Evolutionary conservation across 179 eudicot genomes (phyloP).

Genomic region (Patellifolia procumbens): DNA sequence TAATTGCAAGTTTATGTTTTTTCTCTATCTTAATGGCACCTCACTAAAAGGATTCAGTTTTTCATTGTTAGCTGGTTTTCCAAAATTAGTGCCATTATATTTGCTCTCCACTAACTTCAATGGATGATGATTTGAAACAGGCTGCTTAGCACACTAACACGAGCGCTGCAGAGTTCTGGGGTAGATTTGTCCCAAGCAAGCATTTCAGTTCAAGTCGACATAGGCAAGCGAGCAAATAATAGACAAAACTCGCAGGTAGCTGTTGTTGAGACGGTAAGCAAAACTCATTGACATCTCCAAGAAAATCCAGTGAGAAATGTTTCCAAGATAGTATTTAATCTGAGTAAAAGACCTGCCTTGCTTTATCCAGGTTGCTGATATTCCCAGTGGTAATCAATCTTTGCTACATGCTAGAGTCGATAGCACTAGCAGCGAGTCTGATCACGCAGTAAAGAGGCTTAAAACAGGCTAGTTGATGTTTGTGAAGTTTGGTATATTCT

Average conservation of each 20-base stretch:
- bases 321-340: neutral
- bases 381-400: slow-evolving; percentile 29
- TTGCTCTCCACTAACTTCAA: neutral
- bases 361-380: slow-evolving; percentile 41
- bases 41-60: neutral
- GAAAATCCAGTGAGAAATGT: neutral
- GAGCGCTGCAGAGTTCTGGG: slow-evolving; percentile 85
- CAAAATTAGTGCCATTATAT: neutral
- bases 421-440: slow-evolving; percentile 44
- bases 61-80: neutral
- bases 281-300: neutral
- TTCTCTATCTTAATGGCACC: too few relatives aligned
- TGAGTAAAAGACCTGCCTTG: neutral
- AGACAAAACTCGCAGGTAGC: slow-evolving; percentile 35
- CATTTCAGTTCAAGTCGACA: slow-evolving; percentile 85
- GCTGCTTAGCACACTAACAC: slow-evolving; percentile 68
- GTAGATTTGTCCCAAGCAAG: slow-evolving; percentile 85
- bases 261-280: slow-evolving; percentile 51
- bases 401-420: slow-evolving; percentile 37
- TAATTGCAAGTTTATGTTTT: neutral
- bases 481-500: slow-evolving; percentile 27
- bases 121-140: slow-evolving; percentile 38
- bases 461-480: slow-evolving; percentile 48
- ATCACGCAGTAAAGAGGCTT: slow-evolving; percentile 60
- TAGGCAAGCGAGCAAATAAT: slow-evolving; percentile 70